Base-by-base conservation (phyloP, 148 eudicot species). In the Heliamphora exappendiculata region DNA sequence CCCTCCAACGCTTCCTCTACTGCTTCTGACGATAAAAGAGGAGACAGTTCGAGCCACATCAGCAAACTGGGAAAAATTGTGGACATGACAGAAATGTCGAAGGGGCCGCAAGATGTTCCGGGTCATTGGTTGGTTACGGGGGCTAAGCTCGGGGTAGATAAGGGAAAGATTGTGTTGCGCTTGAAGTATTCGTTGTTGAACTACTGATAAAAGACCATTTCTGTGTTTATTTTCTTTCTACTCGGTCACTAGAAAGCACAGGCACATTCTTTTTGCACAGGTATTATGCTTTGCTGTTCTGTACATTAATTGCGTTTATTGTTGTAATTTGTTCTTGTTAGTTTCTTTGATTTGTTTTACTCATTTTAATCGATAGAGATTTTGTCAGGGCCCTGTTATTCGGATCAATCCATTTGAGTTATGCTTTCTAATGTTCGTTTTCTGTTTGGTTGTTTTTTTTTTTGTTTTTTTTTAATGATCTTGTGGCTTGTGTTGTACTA, bases 51-150 rank as follows among this genome's bases (percentile, higher is more conserved):
- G 0, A 70, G 89, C 13, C 80, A 83, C 14, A 67, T 72, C 2
- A 88, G 89, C 45, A 95, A 95, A 77, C 80, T 95, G 59, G 89
- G 87, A 9, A 95, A 95, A 76, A 84, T 95, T 36, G 96, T 95
- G 31, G 99, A 95, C 78, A 70, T 85, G 75, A 89, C 94, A 2
- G 99, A 92, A 81, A 95, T 93, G 99, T 86, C 84, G 26, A 92
- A 86, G 75, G 99, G 99, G 36, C 93, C 99, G 29, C 91, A 88
- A 66, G 97, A 95, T 81, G 83, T 85, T n/a, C 99, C 99, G 0
- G 99, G 99, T 8, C 99, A 95, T 66, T 95, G 99, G 99, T 69
- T 95, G 55, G 96, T 95, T 42, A 89, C 97, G 0, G 99, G 99
- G 73, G 97, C 99, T 3, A 95, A 95, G 82, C 97, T 95, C 39